A percentile compares a stretch with the other conserved stretches of the same genome.
Evolutionary conservation across 495 filamentous ascomycete genomes (phyloP).

Genomic region (Penicillium maclennaniae): DNA sequence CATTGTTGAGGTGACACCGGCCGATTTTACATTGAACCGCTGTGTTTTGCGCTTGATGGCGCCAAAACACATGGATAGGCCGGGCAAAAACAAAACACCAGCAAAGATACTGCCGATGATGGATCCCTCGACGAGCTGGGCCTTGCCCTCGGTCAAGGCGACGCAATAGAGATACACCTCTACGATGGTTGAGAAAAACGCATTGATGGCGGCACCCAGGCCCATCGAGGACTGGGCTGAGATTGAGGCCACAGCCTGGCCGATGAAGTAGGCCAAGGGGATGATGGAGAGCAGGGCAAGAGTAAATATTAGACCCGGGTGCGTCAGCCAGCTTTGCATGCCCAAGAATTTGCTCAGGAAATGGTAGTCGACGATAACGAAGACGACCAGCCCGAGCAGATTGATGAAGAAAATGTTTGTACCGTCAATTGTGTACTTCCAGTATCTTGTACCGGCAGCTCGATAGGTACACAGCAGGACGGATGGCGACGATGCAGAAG

Average conservation of each 20-base stretch:
- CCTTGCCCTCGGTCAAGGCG: conserved; percentile 89
- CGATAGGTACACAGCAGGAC: conserved; percentile 96
- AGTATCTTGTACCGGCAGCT: conserved; percentile 90
- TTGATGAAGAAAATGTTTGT: conserved; percentile 99
- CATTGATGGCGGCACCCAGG: conserved; percentile 95
- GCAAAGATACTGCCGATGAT: conserved; percentile 98
- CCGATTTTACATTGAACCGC: conserved; percentile 95
- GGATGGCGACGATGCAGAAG: conserved; percentile 65
- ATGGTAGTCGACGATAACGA: conserved; percentile 90
- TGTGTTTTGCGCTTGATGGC: conserved; percentile 98
- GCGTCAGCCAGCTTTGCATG: conserved; percentile 66
- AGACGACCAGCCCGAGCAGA: conserved; percentile 80
- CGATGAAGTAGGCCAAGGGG: conserved; percentile 98
- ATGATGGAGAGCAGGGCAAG: conserved; percentile 88
- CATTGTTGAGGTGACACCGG: conserved; percentile 98
- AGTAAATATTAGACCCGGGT: conserved; percentile 79
- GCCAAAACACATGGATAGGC: conserved; percentile 98
- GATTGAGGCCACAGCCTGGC: conserved; percentile 98
- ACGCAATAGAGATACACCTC: conserved; percentile 98
- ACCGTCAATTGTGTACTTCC: conserved; percentile 98
- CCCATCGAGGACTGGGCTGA: conserved; percentile 99
- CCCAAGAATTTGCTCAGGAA: conserved; percentile 65
- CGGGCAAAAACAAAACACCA: conserved; percentile 91
- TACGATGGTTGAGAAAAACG: conserved; percentile 98
- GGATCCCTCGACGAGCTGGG: conserved; percentile 88